A percentile compares a stretch with the other conserved stretches of the same genome.
These are phyloP conservation scores for Tuber umbilicatum DNA, from an alignment of 495 filamentous ascomycete species.

Conservation along the genomic window DNA sequence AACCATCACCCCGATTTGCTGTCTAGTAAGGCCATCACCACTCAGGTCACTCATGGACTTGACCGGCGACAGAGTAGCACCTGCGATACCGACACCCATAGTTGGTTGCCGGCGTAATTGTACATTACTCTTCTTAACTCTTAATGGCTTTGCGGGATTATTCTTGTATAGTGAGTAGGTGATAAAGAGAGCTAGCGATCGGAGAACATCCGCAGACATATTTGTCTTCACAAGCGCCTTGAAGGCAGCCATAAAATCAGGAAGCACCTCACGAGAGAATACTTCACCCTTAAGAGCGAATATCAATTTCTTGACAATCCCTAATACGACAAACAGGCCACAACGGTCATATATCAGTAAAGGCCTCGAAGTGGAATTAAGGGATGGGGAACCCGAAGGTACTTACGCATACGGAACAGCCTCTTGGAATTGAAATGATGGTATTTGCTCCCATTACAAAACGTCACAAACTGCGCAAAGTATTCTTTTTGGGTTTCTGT, in stretches of 20 bases:
- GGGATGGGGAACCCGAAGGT: conserved; percentile 4
- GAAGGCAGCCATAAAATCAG: conserved; percentile 69
- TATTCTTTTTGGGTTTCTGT: conserved; percentile 71
- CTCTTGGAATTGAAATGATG: conserved; percentile 85
- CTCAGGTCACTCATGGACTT: conserved; percentile 21
- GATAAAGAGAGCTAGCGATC: conserved; percentile 84
- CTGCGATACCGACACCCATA: conserved; percentile 38
- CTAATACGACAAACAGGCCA: conserved; percentile 46
- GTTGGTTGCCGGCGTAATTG: conserved; percentile 38
- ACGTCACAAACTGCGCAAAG: conserved; percentile 81
- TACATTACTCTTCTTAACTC: conserved; percentile 51
- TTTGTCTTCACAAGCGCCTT: conserved; percentile 69
- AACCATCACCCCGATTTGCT: conserved; percentile 65
- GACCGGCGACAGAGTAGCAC: conserved; percentile 27
- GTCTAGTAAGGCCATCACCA: conserved; percentile 36
- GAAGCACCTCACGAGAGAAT: conserved; percentile 62
- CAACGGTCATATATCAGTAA: conserved; percentile 22
- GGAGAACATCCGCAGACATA: conserved; percentile 70
- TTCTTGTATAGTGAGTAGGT: conserved; percentile 81
- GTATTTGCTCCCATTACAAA: conserved; percentile 77
- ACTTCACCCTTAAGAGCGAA: conserved; percentile 81
- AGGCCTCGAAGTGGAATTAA: neutral
- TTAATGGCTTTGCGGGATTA: conserved; percentile 44
- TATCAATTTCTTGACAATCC: conserved; percentile 79
- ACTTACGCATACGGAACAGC: conserved; percentile 82